Percentiles rank a stretch among this genome's conserved stretches.
Conservation (phyloP, 345 rosid species). For the Raphanus sativus region DNA sequence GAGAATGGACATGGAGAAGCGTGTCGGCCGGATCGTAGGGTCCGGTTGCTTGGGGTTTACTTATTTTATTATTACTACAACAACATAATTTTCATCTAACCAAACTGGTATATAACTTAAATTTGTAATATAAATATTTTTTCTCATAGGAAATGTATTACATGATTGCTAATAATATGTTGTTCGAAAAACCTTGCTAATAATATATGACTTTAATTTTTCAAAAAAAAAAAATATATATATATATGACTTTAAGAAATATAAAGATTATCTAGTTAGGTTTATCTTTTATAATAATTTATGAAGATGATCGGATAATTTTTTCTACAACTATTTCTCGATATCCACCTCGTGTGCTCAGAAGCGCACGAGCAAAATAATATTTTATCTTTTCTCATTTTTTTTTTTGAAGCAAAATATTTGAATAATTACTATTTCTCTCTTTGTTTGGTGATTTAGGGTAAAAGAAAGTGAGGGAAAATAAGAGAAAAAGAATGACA, state of each 20-base stretch:
- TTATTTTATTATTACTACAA: neutral
- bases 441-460: conserved; percentile 18
- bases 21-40: conserved; percentile 60
- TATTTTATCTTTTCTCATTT: neutral
- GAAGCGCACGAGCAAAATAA: conserved; percentile 30
- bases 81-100: neutral
- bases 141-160: no score
- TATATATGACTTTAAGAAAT: neutral
- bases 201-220: no score
- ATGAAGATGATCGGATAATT: conserved; percentile 5
- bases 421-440: neutral
- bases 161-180: no score
- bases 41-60: conserved; percentile 13
- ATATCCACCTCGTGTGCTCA: conserved; percentile 27
- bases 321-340: neutral
- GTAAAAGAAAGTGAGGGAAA: conserved; percentile 5
- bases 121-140: neutral
- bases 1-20: conserved; percentile 37
- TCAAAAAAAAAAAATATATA: no score
- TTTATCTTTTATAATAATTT: neutral
- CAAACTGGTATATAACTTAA: neutral
- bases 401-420: neutral
- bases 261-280: neutral
- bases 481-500: conserved; percentile 61
- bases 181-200: no score